Evolutionary conservation across 345 rosid genomes (phyloP).

Genomic region (Tarenaya hassleriana): DNA sequence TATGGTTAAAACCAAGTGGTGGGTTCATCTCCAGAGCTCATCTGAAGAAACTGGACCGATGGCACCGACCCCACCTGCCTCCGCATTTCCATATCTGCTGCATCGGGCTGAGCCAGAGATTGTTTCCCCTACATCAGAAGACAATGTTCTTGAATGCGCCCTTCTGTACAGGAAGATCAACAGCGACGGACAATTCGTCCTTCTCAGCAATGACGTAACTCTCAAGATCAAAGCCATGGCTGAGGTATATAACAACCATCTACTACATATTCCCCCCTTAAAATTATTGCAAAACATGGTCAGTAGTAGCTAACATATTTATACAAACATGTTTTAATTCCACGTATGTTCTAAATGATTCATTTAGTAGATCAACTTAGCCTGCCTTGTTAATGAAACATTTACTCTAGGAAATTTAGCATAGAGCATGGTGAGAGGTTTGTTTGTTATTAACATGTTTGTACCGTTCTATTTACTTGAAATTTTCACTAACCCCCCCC

Average conservation of each 20-base stretch:
- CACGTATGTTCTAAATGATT: too few species aligned
- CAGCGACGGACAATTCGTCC: conserved; percentile 46
- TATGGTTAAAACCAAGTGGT: conserved; percentile 59
- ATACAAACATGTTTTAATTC: too few species aligned
- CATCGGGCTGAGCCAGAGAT: conserved; percentile 27
- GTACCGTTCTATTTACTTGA: too few species aligned
- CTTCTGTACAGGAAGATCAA: conserved; percentile 41
- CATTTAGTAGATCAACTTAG: too few species aligned
- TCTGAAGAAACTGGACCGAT: conserved; percentile 43
- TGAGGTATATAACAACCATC: conserved; percentile 48
- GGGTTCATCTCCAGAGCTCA: conserved; percentile 72
- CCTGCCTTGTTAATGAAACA: too few species aligned
- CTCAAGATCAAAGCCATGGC: conserved; percentile 87
- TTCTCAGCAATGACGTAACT: conserved; percentile 57
- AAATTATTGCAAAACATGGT: too few species aligned
- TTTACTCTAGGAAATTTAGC: too few species aligned
- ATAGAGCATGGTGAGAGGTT: too few species aligned
- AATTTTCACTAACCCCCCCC: too few species aligned
- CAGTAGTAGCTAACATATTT: too few species aligned
- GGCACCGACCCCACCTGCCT: conserved; percentile 58
- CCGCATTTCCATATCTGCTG: conserved; percentile 24
- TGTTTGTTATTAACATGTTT: too few species aligned
- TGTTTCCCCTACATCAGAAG: conserved; percentile 65
- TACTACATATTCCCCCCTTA: too few species aligned
- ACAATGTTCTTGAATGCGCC: conserved; percentile 63